Base-by-base conservation (phyloP, 495 filamentous ascomycete genomes). In the Neurospora sp. region DNA sequence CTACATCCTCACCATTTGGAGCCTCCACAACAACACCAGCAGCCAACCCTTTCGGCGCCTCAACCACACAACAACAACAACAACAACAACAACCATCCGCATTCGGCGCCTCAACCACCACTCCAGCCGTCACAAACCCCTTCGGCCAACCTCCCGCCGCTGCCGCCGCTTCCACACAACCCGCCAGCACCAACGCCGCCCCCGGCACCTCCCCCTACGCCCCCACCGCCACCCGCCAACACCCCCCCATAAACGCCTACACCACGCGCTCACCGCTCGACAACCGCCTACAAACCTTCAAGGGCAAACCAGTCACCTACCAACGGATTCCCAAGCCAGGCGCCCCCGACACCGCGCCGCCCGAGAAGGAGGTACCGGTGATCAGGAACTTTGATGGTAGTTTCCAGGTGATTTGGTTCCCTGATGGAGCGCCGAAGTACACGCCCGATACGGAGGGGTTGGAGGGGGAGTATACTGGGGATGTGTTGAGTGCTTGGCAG, bases 341-440 rank as follows among this genome's bases (percentile, higher is more conserved):
- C 66, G 49, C 46, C 72, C 27, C 54, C 5, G 54, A 62, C 27
- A 62, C 54, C 12, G 54, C 54, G 54, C 54, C 54, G 2, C 54
- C 54, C 6, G 76, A 77, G 16, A 78, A 77, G 18, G 76, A 76
- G 1, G 75, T 76, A n/a, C 80, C 84, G 0, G 79, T 83, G 3
- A 70, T 83, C n/a, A 77, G 77, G 8, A 81, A 80, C 54, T 77
- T 80, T 37, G 80, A 86, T 70, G 84, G 84, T 5, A 76, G 82
- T 5, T 85, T 81, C 73, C 84, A 87, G 38, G 87, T 85, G 41
- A 88, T 95, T 31, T 90, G 91, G 83, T 92, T 91, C 76, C 90
- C 91, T 1, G 83, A 91, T 39, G 93, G 93, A 1, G 84, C 90
- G n/a, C 92, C 91, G 2, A 77, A 83, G 2, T 87, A 88, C 54